A percentile compares a stretch with the other conserved stretches of the same genome.
phyloP scores from a whole-genome alignment of 2,329 filamentous ascomycete genomes.

The Helotiales sp. region DNA sequence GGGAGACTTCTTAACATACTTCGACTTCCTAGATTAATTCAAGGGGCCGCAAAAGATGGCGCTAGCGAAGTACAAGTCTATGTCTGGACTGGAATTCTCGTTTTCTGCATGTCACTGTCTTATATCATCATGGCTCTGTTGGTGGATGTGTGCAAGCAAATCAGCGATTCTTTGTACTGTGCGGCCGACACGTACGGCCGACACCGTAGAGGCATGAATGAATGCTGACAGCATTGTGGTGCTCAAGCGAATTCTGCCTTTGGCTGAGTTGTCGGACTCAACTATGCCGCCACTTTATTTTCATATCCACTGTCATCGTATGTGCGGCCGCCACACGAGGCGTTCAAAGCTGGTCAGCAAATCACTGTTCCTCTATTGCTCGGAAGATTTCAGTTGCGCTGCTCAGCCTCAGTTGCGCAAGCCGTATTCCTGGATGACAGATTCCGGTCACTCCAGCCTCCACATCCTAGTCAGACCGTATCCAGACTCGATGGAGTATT shows the following conservation, averaged over 20 bases:
- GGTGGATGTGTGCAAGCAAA: not conserved
- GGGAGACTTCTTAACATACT: no score
- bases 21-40: no score
- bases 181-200: not conserved
- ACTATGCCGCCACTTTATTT: not conserved
- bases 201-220: not conserved
- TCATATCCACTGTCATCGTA: not conserved
- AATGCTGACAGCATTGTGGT: conserved; percentile 5
- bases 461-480: not conserved
- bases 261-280: not conserved
- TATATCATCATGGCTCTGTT: not conserved
- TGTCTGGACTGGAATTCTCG: no score
- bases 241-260: conserved; percentile 1
- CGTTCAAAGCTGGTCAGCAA: not conserved
- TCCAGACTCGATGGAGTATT: not conserved
- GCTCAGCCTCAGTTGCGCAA: not conserved
- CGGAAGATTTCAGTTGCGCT: not conserved
- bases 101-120: no score
- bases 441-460: not conserved
- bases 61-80: no score
- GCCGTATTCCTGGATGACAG: not conserved
- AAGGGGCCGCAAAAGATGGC: no score
- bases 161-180: not conserved
- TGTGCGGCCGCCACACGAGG: not conserved
- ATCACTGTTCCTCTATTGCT: not conserved